Percentiles rank a stretch among this genome's conserved stretches.
These are phyloP conservation scores for Penicillium desertorum DNA, from an alignment of 495 filamentous ascomycete species.

Conservation along the genomic window DNA sequence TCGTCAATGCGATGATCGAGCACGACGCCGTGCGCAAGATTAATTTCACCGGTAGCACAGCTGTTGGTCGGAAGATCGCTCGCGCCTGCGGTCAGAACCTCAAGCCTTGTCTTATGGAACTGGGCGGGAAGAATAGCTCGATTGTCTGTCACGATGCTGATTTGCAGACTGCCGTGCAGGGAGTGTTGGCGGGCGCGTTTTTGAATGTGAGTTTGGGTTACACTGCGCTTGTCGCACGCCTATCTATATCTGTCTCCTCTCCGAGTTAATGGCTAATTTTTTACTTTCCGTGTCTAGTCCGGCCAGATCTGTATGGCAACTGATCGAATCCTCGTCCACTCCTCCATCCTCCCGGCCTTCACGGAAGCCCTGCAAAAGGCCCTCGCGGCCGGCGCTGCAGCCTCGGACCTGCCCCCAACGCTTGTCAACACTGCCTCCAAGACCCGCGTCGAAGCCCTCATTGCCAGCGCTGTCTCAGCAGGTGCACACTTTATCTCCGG, in stretches of 20 bases:
- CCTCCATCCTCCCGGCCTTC: slow-evolving; percentile 62
- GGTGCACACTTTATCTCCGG: slow-evolving; percentile 68
- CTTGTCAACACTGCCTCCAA: slow-evolving; percentile 62
- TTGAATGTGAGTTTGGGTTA: slow-evolving; percentile 39
- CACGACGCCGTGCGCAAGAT: slow-evolving; percentile 58
- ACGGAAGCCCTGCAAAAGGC: slow-evolving; percentile 41
- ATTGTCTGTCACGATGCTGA: slow-evolving; percentile 60
- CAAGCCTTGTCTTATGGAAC: slow-evolving; percentile 62
- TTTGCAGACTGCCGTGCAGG: slow-evolving; percentile 49
- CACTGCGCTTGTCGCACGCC: not conserved
- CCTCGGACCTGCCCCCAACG: slow-evolving; percentile 50
- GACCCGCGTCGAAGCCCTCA: slow-evolving; percentile 60
- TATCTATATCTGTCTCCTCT: not conserved
- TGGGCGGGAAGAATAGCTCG: slow-evolving; percentile 60
- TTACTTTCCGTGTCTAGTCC: slow-evolving; percentile 35
- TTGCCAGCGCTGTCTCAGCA: slow-evolving; percentile 59
- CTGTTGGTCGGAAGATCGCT: slow-evolving; percentile 57
- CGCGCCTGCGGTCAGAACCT: slow-evolving; percentile 51
- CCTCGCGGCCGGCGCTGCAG: slow-evolving; percentile 44
- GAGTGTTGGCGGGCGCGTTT: slow-evolving; percentile 51
- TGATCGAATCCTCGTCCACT: slow-evolving; percentile 80
- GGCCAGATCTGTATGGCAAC: slow-evolving; percentile 93
- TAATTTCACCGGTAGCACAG: slow-evolving; percentile 61
- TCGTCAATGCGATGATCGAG: slow-evolving; percentile 57
- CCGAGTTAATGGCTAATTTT: not conserved